Conservation (phyloP, 2,329 filamentous ascomycete genomes). For the Talaromyces sp. region DNA sequence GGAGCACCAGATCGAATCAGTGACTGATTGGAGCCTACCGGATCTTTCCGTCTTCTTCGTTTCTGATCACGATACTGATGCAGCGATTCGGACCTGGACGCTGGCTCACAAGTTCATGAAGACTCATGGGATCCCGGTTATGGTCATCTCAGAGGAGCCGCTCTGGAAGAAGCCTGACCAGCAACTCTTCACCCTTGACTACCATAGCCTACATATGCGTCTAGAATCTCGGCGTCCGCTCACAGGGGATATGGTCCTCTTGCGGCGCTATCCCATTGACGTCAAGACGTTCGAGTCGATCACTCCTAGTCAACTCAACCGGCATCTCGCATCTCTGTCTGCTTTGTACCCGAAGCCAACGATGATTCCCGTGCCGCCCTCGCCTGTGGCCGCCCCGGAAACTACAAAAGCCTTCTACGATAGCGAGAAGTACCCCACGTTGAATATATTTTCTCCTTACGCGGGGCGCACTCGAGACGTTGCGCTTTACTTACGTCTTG, state of each 20-base stretch:
- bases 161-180: constrained; percentile 31
- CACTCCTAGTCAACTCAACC: constrained; percentile 41
- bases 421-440: constrained; percentile 21
- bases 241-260: constrained; percentile 28
- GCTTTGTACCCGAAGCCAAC: constrained; percentile 17
- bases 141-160: constrained; percentile 41
- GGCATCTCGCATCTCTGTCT: constrained; percentile 41
- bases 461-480: constrained; percentile 18
- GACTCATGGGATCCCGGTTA: constrained; percentile 39
- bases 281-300: constrained; percentile 44
- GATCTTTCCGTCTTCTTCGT: constrained; percentile 44
- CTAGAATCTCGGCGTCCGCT: constrained; percentile 33
- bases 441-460: constrained; percentile 20
- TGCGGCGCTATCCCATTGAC: constrained; percentile 41
- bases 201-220: constrained; percentile 39
- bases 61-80: constrained; percentile 28
- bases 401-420: constrained; percentile 14
- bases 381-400: constrained; percentile 1
- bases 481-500: constrained; percentile 23
- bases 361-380: constrained; percentile 5
- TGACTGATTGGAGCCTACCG: constrained; percentile 38
- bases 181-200: constrained; percentile 34
- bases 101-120: constrained; percentile 37
- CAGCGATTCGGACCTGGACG: constrained; percentile 24
- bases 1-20: constrained; percentile 34